Conservation (phyloP, 1,284 basidiomycete genomes). For the Meira nashicola region DNA sequence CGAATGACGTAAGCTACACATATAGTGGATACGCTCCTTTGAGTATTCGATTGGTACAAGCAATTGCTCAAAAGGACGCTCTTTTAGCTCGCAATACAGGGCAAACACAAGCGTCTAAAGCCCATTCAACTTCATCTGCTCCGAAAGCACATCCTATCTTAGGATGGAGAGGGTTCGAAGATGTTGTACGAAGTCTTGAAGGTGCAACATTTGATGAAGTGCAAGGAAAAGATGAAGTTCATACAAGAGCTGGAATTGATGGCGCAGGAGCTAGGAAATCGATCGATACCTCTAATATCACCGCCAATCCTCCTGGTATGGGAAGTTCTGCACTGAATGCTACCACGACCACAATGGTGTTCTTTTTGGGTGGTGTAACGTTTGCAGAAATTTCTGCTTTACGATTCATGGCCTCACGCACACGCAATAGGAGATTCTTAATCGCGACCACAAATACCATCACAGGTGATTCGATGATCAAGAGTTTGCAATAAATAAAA, state of each 20-base stretch:
- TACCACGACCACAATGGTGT: conserved; percentile 78
- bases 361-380: conserved; percentile 97
- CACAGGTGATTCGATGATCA: conserved; percentile 31
- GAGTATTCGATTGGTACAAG: conserved; percentile 84
- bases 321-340: conserved; percentile 31
- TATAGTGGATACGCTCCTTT: conserved; percentile 97
- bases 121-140: not conserved
- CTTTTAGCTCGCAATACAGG: conserved; percentile 58
- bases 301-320: conserved; percentile 1
- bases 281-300: not conserved
- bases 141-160: conserved; percentile 75
- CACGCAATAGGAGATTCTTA: conserved; percentile 37
- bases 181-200: conserved; percentile 72
- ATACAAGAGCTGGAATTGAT: not conserved
- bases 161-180: conserved; percentile 96
- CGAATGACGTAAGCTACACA: conserved; percentile 89
- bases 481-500: not conserved
- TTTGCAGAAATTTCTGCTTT: conserved; percentile 93
- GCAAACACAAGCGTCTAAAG: not conserved
- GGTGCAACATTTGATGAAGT: conserved; percentile 73
- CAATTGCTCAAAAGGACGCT: conserved; percentile 80
- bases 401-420: conserved; percentile 71
- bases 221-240: conserved; percentile 4
- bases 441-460: conserved; percentile 42
- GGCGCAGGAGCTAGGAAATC: conserved; percentile 1